phyloP scores from a whole-genome alignment of 2,329 filamentous ascomycete genomes.

The Immersiporthe knoxdaviesiana region DNA sequence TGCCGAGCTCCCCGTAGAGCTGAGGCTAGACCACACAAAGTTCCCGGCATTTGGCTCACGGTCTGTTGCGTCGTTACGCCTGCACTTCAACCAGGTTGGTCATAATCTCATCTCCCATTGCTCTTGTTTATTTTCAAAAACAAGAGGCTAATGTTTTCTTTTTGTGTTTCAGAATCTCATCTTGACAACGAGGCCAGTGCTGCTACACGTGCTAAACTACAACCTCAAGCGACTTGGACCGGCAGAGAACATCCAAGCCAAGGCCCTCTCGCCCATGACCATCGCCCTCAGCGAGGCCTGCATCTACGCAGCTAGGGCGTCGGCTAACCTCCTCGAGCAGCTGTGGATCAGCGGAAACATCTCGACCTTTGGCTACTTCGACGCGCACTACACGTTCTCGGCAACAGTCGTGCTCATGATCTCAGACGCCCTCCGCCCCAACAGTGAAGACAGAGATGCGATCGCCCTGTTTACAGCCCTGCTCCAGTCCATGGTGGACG shows the following conservation, averaged over 20 bases:
- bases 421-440: conserved; percentile 34
- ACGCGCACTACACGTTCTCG: conserved; percentile 37
- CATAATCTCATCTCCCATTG: background rate
- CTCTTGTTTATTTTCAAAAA: background rate
- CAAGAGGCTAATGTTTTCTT: background rate
- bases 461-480: conserved; percentile 32
- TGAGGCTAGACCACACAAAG: conserved; percentile 36
- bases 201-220: conserved; percentile 32
- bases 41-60: conserved; percentile 31
- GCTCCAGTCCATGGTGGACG: conserved; percentile 36
- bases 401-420: conserved; percentile 34
- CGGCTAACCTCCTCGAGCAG: conserved; percentile 34
- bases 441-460: conserved; percentile 32
- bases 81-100: conserved; percentile 32
- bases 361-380: conserved; percentile 37
- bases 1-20: conserved; percentile 38
- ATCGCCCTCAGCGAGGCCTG: conserved; percentile 38
- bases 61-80: conserved; percentile 30
- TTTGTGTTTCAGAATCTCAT: conserved; percentile 22
- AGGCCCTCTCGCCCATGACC: conserved; percentile 36
- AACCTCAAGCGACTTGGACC: conserved; percentile 20
- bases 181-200: conserved; percentile 31
- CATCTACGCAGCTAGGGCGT: conserved; percentile 35
- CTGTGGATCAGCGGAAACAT: conserved; percentile 36
- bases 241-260: background rate